A percentile compares a stretch with the other conserved stretches of the same genome.
Conservation (phyloP, 257 asterid species). For the Fraxinus pennsylvanica region DNA sequence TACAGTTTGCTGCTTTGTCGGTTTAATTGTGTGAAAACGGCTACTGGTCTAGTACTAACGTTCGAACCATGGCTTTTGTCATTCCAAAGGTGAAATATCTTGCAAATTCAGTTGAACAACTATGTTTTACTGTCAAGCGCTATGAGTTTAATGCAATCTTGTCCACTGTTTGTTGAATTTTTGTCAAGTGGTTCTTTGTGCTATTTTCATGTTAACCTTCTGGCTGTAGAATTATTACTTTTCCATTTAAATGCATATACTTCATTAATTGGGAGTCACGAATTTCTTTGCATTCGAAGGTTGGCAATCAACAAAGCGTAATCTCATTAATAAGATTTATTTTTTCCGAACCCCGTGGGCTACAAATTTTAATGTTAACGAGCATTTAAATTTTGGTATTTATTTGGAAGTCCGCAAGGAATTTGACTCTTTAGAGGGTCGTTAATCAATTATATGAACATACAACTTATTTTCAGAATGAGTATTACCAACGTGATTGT, state of each 20-base stretch:
- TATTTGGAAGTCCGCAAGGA: neutral
- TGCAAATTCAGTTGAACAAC: too few relatives aligned
- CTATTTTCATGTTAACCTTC: neutral
- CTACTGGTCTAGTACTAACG: slow-evolving; percentile 17
- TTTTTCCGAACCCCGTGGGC: neutral
- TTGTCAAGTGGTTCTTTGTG: neutral
- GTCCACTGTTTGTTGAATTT: neutral
- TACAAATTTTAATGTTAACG: neutral
- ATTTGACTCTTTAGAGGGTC: neutral
- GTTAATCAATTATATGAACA: neutral
- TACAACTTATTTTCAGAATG: neutral
- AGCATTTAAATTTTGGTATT: neutral
- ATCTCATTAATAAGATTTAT: neutral
- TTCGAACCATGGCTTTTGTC: slow-evolving; percentile 7
- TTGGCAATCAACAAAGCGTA: neutral
- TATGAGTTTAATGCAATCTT: too few relatives aligned
- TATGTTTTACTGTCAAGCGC: too few relatives aligned
- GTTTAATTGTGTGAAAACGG: slow-evolving; percentile 15
- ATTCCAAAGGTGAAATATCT: neutral
- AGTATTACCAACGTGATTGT: neutral
- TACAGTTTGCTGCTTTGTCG: neutral
- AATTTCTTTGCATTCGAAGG: neutral
- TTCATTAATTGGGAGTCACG: neutral
- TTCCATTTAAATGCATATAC: neutral
- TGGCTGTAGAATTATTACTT: neutral